A percentile compares a stretch with the other conserved stretches of the same genome.
Conservation (phyloP, 192 early-diverging fungal species). For the Kickxella alabastrina region DNA sequence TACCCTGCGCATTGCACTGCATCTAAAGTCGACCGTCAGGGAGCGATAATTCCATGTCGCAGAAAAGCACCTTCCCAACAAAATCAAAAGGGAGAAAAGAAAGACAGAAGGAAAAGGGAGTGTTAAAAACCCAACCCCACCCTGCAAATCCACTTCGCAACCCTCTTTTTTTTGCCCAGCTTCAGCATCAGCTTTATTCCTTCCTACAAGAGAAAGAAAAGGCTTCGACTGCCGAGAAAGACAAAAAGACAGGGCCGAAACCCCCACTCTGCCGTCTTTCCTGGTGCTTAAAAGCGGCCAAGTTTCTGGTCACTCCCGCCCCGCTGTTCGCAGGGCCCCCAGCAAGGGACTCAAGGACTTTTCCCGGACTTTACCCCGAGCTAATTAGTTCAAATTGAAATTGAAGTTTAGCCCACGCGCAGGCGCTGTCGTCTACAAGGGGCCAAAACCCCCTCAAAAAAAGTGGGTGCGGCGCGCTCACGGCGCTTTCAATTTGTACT, state of each 20-base stretch:
- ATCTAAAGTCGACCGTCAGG: slow-evolving; percentile 35
- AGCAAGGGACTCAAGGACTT: slow-evolving; percentile 33
- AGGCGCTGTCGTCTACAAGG: slow-evolving; percentile 41
- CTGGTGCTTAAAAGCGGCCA: not conserved
- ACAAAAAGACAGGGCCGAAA: no score
- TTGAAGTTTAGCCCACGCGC: slow-evolving; percentile 39
- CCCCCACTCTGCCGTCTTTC: no score
- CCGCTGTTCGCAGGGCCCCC: slow-evolving; percentile 45
- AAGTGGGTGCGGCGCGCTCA: not conserved
- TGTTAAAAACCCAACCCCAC: no score
- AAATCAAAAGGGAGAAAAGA: not conserved
- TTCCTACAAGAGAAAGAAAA: no score
- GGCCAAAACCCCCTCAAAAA: not conserved
- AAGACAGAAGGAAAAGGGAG: not conserved
- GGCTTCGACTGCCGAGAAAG: not conserved
- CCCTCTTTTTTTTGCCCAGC: no score
- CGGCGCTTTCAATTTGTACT: no score
- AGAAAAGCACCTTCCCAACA: not conserved
- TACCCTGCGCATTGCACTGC: slow-evolving; percentile 49
- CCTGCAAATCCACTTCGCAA: no score
- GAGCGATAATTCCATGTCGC: slow-evolving; percentile 26
- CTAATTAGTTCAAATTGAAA: slow-evolving; percentile 6
- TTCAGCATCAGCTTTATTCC: slow-evolving; percentile 12
- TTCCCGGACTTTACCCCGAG: slow-evolving; percentile 47
- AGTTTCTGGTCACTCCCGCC: slow-evolving; percentile 44